Percentiles rank a stretch among this genome's conserved stretches.
These are phyloP conservation scores for Fusarium circinatum DNA, from an alignment of 2,329 filamentous ascomycete genomes.

Conservation along the genomic window DNA sequence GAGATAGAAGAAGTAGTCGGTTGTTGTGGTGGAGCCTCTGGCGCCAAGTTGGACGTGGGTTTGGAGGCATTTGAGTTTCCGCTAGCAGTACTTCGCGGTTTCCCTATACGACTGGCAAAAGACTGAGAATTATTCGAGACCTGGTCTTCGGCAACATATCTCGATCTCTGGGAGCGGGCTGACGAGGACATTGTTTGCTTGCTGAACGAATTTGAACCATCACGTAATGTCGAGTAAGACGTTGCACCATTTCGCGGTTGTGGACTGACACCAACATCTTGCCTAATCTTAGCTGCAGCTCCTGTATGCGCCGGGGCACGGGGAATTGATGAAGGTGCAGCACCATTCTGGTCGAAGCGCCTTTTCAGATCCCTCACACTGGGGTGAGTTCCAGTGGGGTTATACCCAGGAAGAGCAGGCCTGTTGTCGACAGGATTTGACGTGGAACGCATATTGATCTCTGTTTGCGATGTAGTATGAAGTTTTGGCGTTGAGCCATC, in stretches of 20 bases:
- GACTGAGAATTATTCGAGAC: slow-evolving; percentile 66
- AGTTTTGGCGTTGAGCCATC: slow-evolving; percentile 62
- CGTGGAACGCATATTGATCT: slow-evolving; percentile 61
- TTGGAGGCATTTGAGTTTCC: slow-evolving; percentile 50
- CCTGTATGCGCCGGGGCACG: slow-evolving; percentile 50
- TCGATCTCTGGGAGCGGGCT: slow-evolving; percentile 56
- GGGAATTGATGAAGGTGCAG: slow-evolving; percentile 46
- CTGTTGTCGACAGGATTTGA: slow-evolving; percentile 66
- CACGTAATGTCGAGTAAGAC: slow-evolving; percentile 56
- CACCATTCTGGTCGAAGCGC: slow-evolving; percentile 75
- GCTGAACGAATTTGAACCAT: slow-evolving; percentile 41
- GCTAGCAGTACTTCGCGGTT: slow-evolving; percentile 55
- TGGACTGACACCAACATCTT: slow-evolving; percentile 49
- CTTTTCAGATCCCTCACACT: slow-evolving; percentile 85
- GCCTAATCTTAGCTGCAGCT: slow-evolving; percentile 47
- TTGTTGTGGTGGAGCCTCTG: slow-evolving; percentile 49
- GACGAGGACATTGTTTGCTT: slow-evolving; percentile 38
- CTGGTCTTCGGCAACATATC: slow-evolving; percentile 61
- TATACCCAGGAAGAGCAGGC: slow-evolving; percentile 44
- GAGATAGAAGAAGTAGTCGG: slow-evolving; percentile 45
- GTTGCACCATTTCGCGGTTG: slow-evolving; percentile 50
- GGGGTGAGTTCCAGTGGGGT: slow-evolving; percentile 58
- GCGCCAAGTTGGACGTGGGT: slow-evolving; percentile 49
- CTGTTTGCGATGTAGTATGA: slow-evolving; percentile 53
- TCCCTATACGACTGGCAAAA: slow-evolving; percentile 68